Evolutionary conservation across 495 filamentous ascomycete genomes (phyloP), one percentile per base, ranked within the genome.

Genomic region (Penicillium fimorum): DNA sequence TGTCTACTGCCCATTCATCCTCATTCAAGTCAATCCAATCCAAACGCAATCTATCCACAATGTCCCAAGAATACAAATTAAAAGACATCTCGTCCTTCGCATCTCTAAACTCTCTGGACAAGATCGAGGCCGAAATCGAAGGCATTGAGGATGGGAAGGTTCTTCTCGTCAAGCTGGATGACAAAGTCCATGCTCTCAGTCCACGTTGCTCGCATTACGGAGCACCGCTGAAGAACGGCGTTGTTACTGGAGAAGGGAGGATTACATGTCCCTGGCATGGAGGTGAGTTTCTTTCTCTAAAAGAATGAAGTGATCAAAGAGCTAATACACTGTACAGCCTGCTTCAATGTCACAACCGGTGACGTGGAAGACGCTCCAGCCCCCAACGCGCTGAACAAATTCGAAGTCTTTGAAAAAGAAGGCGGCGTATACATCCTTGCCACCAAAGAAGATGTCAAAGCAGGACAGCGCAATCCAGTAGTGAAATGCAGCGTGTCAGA

Each of bases 181-280:
- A 85, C 56, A 80, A 87, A 55, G 76, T 90, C 32, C 85, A 91
- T 66, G 94, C 92, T 20, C 65, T 92, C 55, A 91, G 88, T 33
- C 75, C 90, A n/a, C 90, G 86, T 47, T 98, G 94, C 73, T 96
- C 95, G 8, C 94, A 97, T 80, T 96, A 93, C 68, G 92, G 89
- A 5, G 94, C 93, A 5, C 95, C 94, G 7, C 75, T 97, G 61
- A 85, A 87, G 59, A 83, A 86, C 46, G 94, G 94, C 35, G 84
- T 97, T 12, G 72, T 97, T 45, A 87, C 89, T 4, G 84, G 83
- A 4, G 86, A 92, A 61, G 94, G 94, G 1, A 76, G 91, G 45
- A 72, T 98, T 32, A 95, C 89, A 15, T 98, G 94, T 69, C 89
- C 92, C 1, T 97, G 95, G 94, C 92, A 96, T 70, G 92, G 92